A percentile compares a stretch with the other conserved stretches of the same genome.
These are phyloP conservation scores for Chaetomiaceae sp. DNA, from an alignment of 2,329 filamentous ascomycete genomes.

Conservation along the genomic window DNA sequence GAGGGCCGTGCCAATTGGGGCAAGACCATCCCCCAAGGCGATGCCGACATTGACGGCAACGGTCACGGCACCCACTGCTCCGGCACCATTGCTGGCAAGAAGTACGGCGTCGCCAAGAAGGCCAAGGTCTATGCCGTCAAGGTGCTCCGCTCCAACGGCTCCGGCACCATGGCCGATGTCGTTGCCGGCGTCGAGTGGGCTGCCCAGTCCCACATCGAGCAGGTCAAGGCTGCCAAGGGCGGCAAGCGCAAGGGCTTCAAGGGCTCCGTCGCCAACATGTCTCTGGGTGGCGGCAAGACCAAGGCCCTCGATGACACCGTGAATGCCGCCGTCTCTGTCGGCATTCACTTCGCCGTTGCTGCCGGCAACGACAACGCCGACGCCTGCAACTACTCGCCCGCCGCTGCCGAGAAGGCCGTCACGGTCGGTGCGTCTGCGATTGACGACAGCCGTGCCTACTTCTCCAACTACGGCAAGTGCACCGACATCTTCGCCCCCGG, in stretches of 20 bases:
- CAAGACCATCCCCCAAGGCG: slow-evolving; percentile 84
- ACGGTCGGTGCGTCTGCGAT: slow-evolving; percentile 95
- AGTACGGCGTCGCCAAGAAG: slow-evolving; percentile 99
- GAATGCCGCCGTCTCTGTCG: slow-evolving; percentile 85
- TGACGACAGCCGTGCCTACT: slow-evolving; percentile 94
- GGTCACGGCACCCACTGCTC: slow-evolving; percentile 99
- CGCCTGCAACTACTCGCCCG: slow-evolving; percentile 98
- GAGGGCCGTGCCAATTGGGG: slow-evolving; percentile 95
- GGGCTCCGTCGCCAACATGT: slow-evolving; percentile 99
- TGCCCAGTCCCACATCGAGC: slow-evolving; percentile 70
- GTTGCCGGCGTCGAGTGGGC: slow-evolving; percentile 98
- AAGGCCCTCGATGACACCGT: slow-evolving; percentile 84
- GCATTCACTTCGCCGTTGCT: slow-evolving; percentile 95
- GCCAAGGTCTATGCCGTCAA: slow-evolving; percentile 95
- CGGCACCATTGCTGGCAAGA: slow-evolving; percentile 94
- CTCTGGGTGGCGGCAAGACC: slow-evolving; percentile 95
- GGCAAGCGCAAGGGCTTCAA: slow-evolving; percentile 97
- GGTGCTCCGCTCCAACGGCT: slow-evolving; percentile 95
- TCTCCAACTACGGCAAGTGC: slow-evolving; percentile 99
- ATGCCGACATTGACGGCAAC: slow-evolving; percentile 89
- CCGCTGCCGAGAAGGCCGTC: slow-evolving; percentile 83
- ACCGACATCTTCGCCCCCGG: slow-evolving; percentile 98
- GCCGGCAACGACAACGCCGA: slow-evolving; percentile 98
- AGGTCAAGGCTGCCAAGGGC: slow-evolving; percentile 72
- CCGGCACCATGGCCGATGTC: slow-evolving; percentile 97